Evolutionary conservation across 352 stramenopile genomes (phyloP).

Genomic region (Pythium sukuiense): DNA sequence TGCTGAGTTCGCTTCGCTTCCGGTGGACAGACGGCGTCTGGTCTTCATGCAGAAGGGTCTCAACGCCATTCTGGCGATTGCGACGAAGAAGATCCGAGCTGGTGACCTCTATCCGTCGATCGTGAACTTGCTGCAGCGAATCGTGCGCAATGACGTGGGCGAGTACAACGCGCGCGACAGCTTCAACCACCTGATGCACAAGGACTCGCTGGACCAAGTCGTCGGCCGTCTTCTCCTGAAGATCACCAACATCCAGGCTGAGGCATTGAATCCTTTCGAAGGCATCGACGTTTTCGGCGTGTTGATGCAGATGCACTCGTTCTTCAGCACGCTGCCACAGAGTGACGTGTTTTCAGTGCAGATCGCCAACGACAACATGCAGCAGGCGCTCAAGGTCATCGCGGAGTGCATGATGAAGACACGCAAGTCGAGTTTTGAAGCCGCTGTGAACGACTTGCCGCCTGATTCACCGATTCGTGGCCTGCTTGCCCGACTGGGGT

Average conservation of each 20-base stretch:
- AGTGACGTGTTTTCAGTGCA: constrained; percentile 67
- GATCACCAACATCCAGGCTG: constrained; percentile 58
- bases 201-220: constrained; percentile 78
- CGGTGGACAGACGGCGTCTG: constrained; percentile 34
- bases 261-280: constrained; percentile 66
- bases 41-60: constrained; percentile 74
- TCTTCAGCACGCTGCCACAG: constrained; percentile 73
- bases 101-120: constrained; percentile 75
- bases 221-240: constrained; percentile 71
- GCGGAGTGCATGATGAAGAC: constrained; percentile 59
- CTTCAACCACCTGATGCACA: constrained; percentile 71
- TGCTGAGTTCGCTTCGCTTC: constrained; percentile 34
- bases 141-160: constrained; percentile 76
- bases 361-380: constrained; percentile 79
- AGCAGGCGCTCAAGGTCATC: constrained; percentile 66
- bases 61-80: constrained; percentile 53
- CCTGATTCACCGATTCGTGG: constrained; percentile 23
- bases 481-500: constrained; percentile 43
- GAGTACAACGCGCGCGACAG: constrained; percentile 77
- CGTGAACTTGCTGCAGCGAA: constrained; percentile 76
- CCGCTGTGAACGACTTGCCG: constrained; percentile 48
- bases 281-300: constrained; percentile 80
- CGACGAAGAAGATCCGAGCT: constrained; percentile 60
- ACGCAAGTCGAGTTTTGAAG: constrained; percentile 50
- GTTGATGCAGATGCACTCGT: constrained; percentile 87